A percentile compares a stretch with the other conserved stretches of the same genome.
phyloP scores from a whole-genome alignment of 2,329 filamentous ascomycete genomes.

The Albophoma yamanashiensis region DNA sequence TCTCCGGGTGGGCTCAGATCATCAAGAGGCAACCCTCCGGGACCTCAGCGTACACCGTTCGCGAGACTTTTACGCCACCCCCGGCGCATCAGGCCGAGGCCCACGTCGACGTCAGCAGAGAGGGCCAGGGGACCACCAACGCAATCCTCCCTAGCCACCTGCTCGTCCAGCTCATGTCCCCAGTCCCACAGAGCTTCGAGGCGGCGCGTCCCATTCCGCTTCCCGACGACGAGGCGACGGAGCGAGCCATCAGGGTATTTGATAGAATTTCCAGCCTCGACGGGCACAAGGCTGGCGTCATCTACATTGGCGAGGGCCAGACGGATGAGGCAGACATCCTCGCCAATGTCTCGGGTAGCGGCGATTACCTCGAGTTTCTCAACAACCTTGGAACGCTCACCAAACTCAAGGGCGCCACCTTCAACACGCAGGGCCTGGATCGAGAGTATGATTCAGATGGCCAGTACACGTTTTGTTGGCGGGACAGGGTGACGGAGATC shows the following conservation, averaged over 20 bases:
- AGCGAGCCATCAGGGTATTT: conserved; percentile 68
- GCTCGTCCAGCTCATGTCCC: conserved; percentile 57
- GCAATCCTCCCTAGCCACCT: conserved; percentile 64
- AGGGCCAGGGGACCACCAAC: conserved; percentile 42
- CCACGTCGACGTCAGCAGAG: conserved; percentile 35
- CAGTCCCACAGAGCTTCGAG: conserved; percentile 46
- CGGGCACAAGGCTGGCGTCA: conserved; percentile 87
- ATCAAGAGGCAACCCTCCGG: conserved; percentile 63
- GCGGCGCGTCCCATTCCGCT: conserved; percentile 63
- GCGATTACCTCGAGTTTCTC: conserved; percentile 80
- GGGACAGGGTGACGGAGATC: conserved; percentile 87
- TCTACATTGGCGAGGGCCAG: conserved; percentile 87
- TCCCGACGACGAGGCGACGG: conserved; percentile 56
- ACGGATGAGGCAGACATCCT: conserved; percentile 75
- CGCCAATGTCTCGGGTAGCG: conserved; percentile 74
- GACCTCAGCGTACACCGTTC: conserved; percentile 47
- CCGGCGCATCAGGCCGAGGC: conserved; percentile 44
- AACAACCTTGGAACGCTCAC: conserved; percentile 73
- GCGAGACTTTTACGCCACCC: conserved; percentile 47
- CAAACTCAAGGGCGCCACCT: conserved; percentile 67
- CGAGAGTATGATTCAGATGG: conserved; percentile 69
- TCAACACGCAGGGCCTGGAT: conserved; percentile 91
- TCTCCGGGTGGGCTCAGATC: conserved; percentile 58
- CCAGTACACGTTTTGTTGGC: conserved; percentile 85
- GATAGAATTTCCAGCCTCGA: conserved; percentile 86